A percentile compares a stretch with the other conserved stretches of the same genome.
Evolutionary conservation across 148 eudicot genomes (phyloP).

Genomic region (Euryodendron excelsum): DNA sequence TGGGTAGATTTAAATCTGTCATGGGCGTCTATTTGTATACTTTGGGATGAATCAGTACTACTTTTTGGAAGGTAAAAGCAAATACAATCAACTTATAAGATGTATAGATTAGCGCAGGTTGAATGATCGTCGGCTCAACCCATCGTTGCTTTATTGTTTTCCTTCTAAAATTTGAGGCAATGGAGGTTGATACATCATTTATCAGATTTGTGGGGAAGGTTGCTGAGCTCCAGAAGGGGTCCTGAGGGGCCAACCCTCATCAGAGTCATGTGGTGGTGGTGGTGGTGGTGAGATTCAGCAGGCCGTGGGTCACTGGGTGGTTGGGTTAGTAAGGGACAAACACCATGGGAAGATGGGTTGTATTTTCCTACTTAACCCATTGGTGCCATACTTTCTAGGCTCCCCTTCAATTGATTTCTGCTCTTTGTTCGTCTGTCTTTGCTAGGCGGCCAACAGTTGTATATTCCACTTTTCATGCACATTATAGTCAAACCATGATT

Average conservation of each 20-base stretch:
- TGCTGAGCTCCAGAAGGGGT: neutral
- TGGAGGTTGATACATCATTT: neutral
- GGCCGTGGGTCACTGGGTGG: neutral
- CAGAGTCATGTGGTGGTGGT: neutral
- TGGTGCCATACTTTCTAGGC: neutral
- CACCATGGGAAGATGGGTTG: slow-evolving; percentile 6
- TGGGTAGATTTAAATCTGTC: no score
- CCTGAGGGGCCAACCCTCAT: neutral
- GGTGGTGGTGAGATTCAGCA: neutral
- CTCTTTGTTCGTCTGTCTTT: neutral
- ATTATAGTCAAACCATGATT: no score
- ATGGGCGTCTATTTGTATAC: no score
- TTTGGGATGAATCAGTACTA: no score
- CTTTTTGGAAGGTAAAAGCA: no score
- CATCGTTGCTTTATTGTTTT: no score
- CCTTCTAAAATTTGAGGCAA: no score
- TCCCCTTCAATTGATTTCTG: neutral
- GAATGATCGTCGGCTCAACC: neutral
- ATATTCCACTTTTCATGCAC: neutral
- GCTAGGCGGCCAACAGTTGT: neutral
- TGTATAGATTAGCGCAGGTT: neutral
- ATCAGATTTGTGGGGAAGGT: neutral
- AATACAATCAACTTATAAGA: no score
- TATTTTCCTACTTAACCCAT: slow-evolving; percentile 9
- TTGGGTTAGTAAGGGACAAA: slow-evolving; percentile 19